Evolutionary conservation across 768 basidiomycete species (phyloP).

Genomic region (Trichaptum fuscoviolaceum): DNA sequence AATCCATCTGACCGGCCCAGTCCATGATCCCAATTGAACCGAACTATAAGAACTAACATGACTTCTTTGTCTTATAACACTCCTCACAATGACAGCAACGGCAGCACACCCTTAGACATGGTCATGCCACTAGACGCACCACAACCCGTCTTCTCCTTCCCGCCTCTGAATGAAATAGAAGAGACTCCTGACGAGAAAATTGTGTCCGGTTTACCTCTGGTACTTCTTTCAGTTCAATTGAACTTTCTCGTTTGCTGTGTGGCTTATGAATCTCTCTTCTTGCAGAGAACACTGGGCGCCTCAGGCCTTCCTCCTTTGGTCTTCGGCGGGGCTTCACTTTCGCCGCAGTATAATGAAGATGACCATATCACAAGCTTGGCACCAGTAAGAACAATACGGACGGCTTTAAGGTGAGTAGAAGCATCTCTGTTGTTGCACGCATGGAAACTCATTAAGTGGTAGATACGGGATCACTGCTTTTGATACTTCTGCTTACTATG

Average conservation of each 20-base stretch:
- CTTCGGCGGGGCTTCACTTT: slow-evolving; percentile 70
- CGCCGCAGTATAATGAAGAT: slow-evolving; percentile 58
- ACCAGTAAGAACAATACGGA: slow-evolving; percentile 63
- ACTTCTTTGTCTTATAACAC: neutral
- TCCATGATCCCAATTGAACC: neutral
- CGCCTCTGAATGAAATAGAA: slow-evolving; percentile 34
- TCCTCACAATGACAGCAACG: neutral
- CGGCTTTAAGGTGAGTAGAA: slow-evolving; percentile 62
- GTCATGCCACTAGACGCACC: slow-evolving; percentile 35
- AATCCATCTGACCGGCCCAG: slow-evolving; percentile 9
- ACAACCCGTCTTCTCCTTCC: slow-evolving; percentile 35
- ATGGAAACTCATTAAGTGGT: slow-evolving; percentile 1
- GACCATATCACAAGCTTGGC: slow-evolving; percentile 47
- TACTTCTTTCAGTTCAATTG: slow-evolving; percentile 17
- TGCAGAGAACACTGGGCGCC: slow-evolving; percentile 31
- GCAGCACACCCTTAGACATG: slow-evolving; percentile 24
- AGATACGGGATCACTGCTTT: slow-evolving; percentile 81
- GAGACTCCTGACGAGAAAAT: slow-evolving; percentile 39
- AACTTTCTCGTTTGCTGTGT: neutral
- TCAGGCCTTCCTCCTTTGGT: slow-evolving; percentile 44
- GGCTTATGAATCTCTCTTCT: slow-evolving; percentile 1
- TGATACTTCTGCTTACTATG: slow-evolving; percentile 81
- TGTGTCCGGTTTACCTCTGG: slow-evolving; percentile 27
- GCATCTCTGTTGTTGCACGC: neutral
- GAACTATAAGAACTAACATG: neutral